phyloP scores from a whole-genome alignment of 768 basidiomycete genomes.

The Rhizopogon vesiculosus region DNA sequence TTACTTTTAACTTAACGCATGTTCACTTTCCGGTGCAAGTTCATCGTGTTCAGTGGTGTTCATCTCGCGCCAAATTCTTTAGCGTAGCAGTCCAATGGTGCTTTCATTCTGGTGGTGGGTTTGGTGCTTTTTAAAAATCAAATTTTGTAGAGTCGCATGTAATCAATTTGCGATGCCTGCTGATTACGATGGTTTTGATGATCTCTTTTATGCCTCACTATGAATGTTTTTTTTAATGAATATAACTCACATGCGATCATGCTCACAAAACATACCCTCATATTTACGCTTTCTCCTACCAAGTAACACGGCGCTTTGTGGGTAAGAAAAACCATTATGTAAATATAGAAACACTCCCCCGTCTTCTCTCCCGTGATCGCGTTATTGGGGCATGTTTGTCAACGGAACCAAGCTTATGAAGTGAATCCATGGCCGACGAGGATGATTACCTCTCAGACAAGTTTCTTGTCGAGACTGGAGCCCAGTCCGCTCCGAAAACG shows the following conservation, averaged over 20 bases:
- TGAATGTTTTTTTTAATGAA: too few relatives aligned
- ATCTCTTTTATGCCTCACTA: constrained; percentile 15
- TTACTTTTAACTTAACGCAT: constrained; percentile 23
- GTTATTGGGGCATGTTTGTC: constrained; percentile 16
- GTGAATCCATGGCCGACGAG: constrained; percentile 58
- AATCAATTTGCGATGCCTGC: constrained; percentile 21
- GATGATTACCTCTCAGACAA: constrained; percentile 90
- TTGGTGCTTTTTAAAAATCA: constrained; percentile 40
- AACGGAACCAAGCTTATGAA: neutral
- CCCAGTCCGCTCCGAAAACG: constrained; percentile 44
- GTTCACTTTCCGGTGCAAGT: constrained; percentile 13
- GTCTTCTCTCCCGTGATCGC: constrained; percentile 1
- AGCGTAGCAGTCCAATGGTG: constrained; percentile 28
- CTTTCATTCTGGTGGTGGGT: constrained; percentile 26
- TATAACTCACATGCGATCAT: too few relatives aligned
- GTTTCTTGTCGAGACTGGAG: constrained; percentile 49
- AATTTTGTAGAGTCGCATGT: constrained; percentile 25
- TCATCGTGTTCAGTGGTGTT: constrained; percentile 30
- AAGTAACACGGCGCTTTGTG: too few relatives aligned
- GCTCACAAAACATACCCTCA: too few relatives aligned
- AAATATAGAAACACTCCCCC: neutral
- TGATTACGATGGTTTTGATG: constrained; percentile 24
- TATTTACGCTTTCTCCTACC: too few relatives aligned
- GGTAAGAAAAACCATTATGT: neutral
- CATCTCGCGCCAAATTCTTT: constrained; percentile 29